These are phyloP conservation scores for Russula vinacea DNA, from an alignment of 768 basidiomycete species.

Conservation along the genomic window DNA sequence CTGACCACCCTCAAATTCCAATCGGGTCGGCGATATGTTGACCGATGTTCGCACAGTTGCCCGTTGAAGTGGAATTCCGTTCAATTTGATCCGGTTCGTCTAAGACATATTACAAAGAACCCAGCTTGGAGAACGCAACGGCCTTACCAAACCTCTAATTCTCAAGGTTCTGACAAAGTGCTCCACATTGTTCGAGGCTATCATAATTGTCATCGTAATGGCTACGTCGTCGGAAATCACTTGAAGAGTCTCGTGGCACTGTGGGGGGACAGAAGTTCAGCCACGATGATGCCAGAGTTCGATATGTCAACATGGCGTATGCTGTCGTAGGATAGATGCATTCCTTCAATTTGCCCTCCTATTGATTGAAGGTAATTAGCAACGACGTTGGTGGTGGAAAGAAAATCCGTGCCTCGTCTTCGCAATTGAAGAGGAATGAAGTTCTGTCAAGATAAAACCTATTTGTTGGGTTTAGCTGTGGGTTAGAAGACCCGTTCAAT, in stretches of 20 bases:
- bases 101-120: neutral
- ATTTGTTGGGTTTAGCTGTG: conserved; percentile 11
- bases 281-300: conserved; percentile 16
- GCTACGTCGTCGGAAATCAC: neutral
- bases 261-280: conserved; percentile 9
- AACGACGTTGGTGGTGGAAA: neutral
- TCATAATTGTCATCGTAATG: conserved; percentile 12
- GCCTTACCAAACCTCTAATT: conserved; percentile 17
- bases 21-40: conserved; percentile 22
- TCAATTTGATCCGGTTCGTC: conserved; percentile 17
- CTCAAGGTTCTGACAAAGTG: conserved; percentile 19
- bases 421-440: conserved; percentile 26
- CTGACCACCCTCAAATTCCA: conserved; percentile 23
- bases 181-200: conserved; percentile 8
- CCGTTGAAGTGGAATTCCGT: conserved; percentile 14
- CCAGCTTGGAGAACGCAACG: neutral
- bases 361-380: neutral
- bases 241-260: conserved; percentile 18
- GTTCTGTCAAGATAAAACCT: conserved; percentile 26
- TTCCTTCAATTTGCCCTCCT: conserved; percentile 28
- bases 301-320: conserved; percentile 16
- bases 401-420: conserved; percentile 21
- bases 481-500: conserved; percentile 6
- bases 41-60: conserved; percentile 21
- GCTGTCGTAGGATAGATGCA: conserved; percentile 18